A percentile compares a stretch with the other conserved stretches of the same genome.
Conservation (phyloP, 371 early-diverging fungal species). For the Mortierella sp. region DNA sequence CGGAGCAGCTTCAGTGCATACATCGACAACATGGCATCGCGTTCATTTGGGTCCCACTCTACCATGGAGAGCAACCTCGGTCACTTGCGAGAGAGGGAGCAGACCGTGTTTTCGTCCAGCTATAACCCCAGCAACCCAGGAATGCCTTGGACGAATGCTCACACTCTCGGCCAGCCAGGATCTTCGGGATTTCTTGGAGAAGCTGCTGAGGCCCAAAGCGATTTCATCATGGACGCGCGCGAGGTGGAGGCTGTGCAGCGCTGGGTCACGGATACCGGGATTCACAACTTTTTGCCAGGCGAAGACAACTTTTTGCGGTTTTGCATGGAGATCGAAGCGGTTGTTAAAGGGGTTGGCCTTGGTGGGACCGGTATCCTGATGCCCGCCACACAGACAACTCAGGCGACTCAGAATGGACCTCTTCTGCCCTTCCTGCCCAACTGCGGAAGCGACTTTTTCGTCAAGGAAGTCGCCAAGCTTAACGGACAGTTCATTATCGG, state of each 20-base stretch:
- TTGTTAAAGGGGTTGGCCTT: slow-evolving; percentile 45
- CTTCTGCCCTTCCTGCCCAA: slow-evolving; percentile 20
- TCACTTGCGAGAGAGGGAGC: slow-evolving; percentile 45
- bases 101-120: slow-evolving; percentile 31
- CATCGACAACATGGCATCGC: slow-evolving; percentile 46
- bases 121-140: slow-evolving; percentile 26
- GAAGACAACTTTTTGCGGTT: slow-evolving; percentile 60
- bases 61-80: slow-evolving; percentile 39
- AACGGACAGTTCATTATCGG: slow-evolving; percentile 51
- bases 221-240: slow-evolving; percentile 52
- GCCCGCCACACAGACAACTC: slow-evolving; percentile 30
- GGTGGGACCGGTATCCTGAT: slow-evolving; percentile 55
- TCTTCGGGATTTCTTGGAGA: slow-evolving; percentile 21
- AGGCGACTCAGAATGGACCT: slow-evolving; percentile 16
- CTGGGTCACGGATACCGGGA: slow-evolving; percentile 46
- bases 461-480: slow-evolving; percentile 51
- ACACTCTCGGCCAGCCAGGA: slow-evolving; percentile 8
- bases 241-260: slow-evolving; percentile 48
- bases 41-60: slow-evolving; percentile 32
- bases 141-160: slow-evolving; percentile 27
- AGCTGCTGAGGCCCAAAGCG: slow-evolving; percentile 24
- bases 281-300: slow-evolving; percentile 59
- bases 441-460: slow-evolving; percentile 57
- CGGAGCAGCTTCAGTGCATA: slow-evolving; percentile 56
- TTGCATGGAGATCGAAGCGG: slow-evolving; percentile 58